A percentile compares a stretch with the other conserved stretches of the same genome.
These are phyloP conservation scores for Auricularia auricula-judae DNA, from an alignment of 768 basidiomycete genomes.

Conservation along the genomic window DNA sequence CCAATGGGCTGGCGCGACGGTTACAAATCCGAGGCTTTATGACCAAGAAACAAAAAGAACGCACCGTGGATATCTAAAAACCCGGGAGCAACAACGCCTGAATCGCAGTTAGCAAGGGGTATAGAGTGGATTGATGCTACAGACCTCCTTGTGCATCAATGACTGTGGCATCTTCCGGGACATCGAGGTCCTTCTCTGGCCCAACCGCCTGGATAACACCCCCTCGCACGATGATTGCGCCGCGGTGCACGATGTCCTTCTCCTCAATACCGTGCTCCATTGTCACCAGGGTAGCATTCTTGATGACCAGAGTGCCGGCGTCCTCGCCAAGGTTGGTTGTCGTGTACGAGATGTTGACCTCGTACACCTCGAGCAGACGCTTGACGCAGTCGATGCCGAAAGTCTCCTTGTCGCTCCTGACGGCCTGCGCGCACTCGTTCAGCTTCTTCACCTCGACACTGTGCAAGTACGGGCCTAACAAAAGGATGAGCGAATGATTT, in stretches of 20 bases:
- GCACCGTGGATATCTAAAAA: conserved; percentile 60
- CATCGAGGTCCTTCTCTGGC: conserved; percentile 18
- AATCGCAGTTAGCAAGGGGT: not conserved
- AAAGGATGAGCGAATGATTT: not conserved
- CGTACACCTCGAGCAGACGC: conserved; percentile 42
- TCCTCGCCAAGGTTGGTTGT: conserved; percentile 27
- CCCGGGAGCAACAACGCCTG: conserved; percentile 58
- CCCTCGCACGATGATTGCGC: conserved; percentile 39
- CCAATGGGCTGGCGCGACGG: conserved; percentile 40
- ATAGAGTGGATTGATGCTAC: conserved; percentile 8
- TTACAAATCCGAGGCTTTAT: not conserved
- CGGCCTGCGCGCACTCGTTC: conserved; percentile 33
- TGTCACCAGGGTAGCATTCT: conserved; percentile 59
- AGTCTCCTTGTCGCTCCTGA: conserved; percentile 36
- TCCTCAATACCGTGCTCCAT: conserved; percentile 46
- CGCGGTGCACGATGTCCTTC: conserved; percentile 41
- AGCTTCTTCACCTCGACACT: conserved; percentile 47
- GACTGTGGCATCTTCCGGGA: conserved; percentile 31
- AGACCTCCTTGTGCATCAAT: conserved; percentile 54
- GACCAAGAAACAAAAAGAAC: not conserved
- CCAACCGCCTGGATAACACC: conserved; percentile 49
- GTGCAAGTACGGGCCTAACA: conserved; percentile 51
- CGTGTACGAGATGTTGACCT: conserved; percentile 45
- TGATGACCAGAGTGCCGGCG: conserved; percentile 43
- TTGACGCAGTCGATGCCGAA: conserved; percentile 58